phyloP scores from a whole-genome alignment of 1,284 basidiomycete genomes.

The Naganishia cerealis region DNA sequence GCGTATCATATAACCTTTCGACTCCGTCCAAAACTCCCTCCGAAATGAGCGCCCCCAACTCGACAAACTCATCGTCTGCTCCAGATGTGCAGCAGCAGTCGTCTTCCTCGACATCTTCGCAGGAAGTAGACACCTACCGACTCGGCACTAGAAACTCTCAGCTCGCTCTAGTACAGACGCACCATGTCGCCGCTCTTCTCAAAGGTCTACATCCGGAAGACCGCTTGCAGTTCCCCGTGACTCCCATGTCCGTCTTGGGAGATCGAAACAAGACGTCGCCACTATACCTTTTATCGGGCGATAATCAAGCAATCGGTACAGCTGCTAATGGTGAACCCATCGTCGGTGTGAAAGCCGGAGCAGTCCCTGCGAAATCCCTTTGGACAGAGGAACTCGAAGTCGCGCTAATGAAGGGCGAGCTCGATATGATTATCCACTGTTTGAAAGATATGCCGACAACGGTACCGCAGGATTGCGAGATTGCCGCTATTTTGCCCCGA shows the following conservation, averaged over 20 bases:
- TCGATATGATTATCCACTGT: constrained; percentile 92
- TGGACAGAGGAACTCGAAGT: constrained; percentile 97
- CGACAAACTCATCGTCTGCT: not conserved
- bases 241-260: constrained; percentile 85
- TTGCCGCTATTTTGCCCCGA: constrained; percentile 81
- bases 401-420: constrained; percentile 66
- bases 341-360: constrained; percentile 5
- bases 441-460: constrained; percentile 92
- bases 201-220: constrained; percentile 11
- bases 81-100: not conserved
- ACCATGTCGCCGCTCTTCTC: constrained; percentile 60
- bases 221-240: constrained; percentile 63
- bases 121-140: constrained; percentile 22
- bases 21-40: not conserved
- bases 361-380: constrained; percentile 63
- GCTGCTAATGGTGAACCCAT: not conserved
- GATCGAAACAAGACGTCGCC: constrained; percentile 80
- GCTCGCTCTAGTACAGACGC: constrained; percentile 83
- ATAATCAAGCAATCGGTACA: constrained; percentile 20
- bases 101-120: not conserved
- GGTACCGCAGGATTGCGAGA: constrained; percentile 77
- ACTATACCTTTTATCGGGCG: constrained; percentile 54
- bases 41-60: not conserved
- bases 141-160: constrained; percentile 82
- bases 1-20: not conserved